Conservation (phyloP, 345 rosid genomes). For the Isatis tinctoria region DNA sequence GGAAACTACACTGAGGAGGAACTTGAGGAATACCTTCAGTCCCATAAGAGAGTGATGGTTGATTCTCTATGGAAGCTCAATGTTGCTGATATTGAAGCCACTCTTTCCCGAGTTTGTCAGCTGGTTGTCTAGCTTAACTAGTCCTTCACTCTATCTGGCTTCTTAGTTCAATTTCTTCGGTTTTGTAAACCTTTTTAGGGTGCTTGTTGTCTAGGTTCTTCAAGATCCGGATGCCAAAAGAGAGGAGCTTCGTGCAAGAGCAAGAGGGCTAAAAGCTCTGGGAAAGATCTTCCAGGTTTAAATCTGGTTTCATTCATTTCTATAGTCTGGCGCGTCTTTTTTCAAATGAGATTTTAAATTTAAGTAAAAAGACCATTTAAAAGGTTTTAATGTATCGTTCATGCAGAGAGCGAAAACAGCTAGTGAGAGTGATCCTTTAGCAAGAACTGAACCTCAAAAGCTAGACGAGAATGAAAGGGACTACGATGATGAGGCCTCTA, state of each 20-base stretch:
- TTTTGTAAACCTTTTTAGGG: slow-evolving; percentile 25
- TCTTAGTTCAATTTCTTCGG: slow-evolving; percentile 13
- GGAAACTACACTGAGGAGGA: slow-evolving; percentile 86
- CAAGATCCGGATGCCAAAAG: slow-evolving; percentile 78
- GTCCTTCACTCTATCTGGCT: slow-evolving; percentile 7
- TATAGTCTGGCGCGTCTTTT: neutral
- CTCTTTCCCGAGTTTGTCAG: slow-evolving; percentile 94
- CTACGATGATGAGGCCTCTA: slow-evolving; percentile 35
- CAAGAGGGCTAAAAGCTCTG: slow-evolving; percentile 87
- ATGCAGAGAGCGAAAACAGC: slow-evolving; percentile 62
- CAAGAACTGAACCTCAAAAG: slow-evolving; percentile 35
- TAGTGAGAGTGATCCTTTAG: slow-evolving; percentile 52
- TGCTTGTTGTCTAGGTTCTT: slow-evolving; percentile 61
- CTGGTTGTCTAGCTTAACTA: slow-evolving; percentile 59
- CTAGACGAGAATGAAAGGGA: slow-evolving; percentile 50
- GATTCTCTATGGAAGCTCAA: slow-evolving; percentile 99
- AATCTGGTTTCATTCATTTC: neutral
- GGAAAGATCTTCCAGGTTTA: slow-evolving; percentile 94
- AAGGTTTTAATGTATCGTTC: neutral
- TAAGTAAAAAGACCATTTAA: neutral
- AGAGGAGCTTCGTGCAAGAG: slow-evolving; percentile 90
- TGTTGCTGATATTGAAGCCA: slow-evolving; percentile 94
- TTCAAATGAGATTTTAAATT: neutral
- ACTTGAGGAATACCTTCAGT: slow-evolving; percentile 80
- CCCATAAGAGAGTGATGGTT: slow-evolving; percentile 87